Evolutionary conservation across 306 rosid species (phyloP).

Genomic region (Trichosanthes truncata): DNA sequence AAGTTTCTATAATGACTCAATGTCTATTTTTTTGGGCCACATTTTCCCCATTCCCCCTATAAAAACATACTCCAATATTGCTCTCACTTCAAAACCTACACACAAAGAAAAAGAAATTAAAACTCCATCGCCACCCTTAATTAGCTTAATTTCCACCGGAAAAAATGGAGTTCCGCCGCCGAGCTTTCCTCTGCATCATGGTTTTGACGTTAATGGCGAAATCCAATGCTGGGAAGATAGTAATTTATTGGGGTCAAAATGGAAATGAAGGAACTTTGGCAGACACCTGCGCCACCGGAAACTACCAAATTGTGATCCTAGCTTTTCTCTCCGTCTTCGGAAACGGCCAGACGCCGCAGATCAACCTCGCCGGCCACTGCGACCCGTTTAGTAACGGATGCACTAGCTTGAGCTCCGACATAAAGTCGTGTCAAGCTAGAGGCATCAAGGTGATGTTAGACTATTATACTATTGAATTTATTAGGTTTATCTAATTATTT

Average conservation of each 20-base stretch:
- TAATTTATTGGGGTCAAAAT: conserved; percentile 49
- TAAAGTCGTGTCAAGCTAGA: conserved; percentile 29
- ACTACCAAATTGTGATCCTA: conserved; percentile 29
- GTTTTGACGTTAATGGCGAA: not conserved
- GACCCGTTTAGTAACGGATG: conserved; percentile 33
- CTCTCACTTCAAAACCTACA: not conserved
- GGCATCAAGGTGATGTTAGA: conserved; percentile 21
- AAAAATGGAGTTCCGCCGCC: conserved; percentile 21
- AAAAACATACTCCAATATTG: not conserved
- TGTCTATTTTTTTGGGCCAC: not conserved
- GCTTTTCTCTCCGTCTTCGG: conserved; percentile 44
- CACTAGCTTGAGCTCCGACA: conserved; percentile 26
- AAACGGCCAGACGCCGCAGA: conserved; percentile 29
- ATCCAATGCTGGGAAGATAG: conserved; percentile 19
- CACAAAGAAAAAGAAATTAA: not conserved
- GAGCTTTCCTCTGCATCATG: conserved; percentile 13
- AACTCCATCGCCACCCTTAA: not conserved
- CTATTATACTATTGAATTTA: not conserved
- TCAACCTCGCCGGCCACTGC: conserved; percentile 43
- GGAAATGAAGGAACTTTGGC: conserved; percentile 33
- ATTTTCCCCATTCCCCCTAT: not conserved
- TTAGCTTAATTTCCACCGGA: too few relatives aligned
- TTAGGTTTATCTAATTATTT: not conserved
- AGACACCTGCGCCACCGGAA: conserved; percentile 43
- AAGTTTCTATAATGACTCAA: not conserved